Evolutionary conservation across 1,284 basidiomycete genomes (phyloP), one percentile per base, ranked within the genome.

Genomic region (Pulchroboletus neoregius): DNA sequence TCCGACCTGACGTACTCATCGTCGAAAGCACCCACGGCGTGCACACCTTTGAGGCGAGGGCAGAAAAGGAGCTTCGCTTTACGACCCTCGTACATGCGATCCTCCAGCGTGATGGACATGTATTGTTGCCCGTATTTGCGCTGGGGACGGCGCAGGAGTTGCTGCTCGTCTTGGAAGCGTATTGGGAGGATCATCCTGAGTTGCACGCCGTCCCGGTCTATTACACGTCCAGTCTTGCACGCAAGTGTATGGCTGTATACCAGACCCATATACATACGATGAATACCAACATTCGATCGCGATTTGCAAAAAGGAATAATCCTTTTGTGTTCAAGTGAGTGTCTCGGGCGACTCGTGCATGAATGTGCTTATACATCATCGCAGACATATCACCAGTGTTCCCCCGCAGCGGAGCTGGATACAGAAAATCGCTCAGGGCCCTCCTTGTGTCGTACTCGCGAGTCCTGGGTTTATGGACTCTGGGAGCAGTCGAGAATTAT

Each of bases 11-110:
- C 62, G 93, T 99, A 15, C 83, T 99, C 63, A 94, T 99, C 52
- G 91, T 95, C 51, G 95, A 99, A 71, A 95, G 92, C 63, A 99
- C 95, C 0, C 98, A 93, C 58, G 95, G 95, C 11, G 93, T 95
- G 6, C 96, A 98, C 66, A 94, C 84, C 26, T 73, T 93, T 28
- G 94, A 95, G 66, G 82, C 82, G 18, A 75, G 95, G 45, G 85
- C 91, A 55, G 94, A 95, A 60, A 97, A 96, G 68, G 96, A 99
- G 65, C 78, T 82, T 33, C 80, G 93, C 24, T 97, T 99, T 62
- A 95, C 93, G 0, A 84, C 73, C 46, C 76, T 95, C 23, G 88
- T 99, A 7, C 89, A 94, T 63, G 85, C 86, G 27, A 94, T 98
- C 58, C 85, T 99, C 56, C 80, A 84, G 33, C 77, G 96, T 46